Percentiles rank a stretch among this genome's conserved stretches.
These are phyloP conservation scores for Kalanchoe fedtschenkoi DNA, from an alignment of 164 flowering plant species.

Conservation along the genomic window DNA sequence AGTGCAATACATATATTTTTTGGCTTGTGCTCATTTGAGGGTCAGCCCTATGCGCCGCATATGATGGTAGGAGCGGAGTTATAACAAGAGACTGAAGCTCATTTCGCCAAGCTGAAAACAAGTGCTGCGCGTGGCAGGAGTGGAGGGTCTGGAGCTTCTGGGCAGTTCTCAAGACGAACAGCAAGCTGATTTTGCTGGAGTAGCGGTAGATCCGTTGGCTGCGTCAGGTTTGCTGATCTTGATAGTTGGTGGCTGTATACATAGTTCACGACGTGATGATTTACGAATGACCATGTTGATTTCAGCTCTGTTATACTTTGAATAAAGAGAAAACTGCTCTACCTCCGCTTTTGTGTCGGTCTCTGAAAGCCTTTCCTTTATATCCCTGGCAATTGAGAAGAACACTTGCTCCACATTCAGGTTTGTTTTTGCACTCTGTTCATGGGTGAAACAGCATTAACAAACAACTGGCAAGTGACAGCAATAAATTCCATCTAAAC, in stretches of 20 bases:
- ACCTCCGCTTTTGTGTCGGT: constrained; percentile 40
- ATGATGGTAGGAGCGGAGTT: too few species aligned
- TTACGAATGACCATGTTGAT: not conserved
- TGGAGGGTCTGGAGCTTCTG: not conserved
- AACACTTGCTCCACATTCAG: constrained; percentile 45
- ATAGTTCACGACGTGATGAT: not conserved
- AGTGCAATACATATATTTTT: too few species aligned
- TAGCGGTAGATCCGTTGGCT: constrained; percentile 17
- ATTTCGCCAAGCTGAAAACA: not conserved
- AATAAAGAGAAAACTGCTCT: not conserved
- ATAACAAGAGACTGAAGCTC: too few species aligned
- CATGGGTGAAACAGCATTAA: constrained; percentile 2
- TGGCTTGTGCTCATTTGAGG: too few species aligned
- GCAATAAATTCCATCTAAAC: too few species aligned
- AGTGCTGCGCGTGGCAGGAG: constrained; percentile 3
- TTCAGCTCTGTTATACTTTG: not conserved
- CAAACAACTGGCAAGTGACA: not conserved
- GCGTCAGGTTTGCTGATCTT: constrained; percentile 35
- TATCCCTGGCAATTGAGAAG: constrained; percentile 44
- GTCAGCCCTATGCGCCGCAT: too few species aligned
- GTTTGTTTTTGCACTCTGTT: constrained; percentile 51
- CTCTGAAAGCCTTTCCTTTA: constrained; percentile 42
- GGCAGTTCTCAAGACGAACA: constrained; percentile 20
- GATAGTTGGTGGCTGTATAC: constrained; percentile 34
- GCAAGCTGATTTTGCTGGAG: constrained; percentile 37